A percentile compares a stretch with the other conserved stretches of the same genome.
Conservation (phyloP, 1,284 basidiomycete species). For the Ceratobasidium theobromae region DNA sequence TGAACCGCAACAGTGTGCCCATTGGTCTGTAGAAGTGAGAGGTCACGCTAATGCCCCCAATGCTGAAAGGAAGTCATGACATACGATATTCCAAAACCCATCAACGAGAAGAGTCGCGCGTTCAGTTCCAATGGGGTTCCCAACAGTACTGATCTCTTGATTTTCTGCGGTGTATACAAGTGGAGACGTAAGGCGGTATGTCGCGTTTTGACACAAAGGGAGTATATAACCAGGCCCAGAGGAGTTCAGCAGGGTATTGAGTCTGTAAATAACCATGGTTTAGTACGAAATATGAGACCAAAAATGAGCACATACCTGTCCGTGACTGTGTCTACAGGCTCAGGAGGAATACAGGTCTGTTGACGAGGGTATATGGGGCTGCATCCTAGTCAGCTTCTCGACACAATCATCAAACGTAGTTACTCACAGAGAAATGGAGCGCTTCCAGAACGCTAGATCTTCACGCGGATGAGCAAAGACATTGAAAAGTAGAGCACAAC, state of each 20-base stretch:
- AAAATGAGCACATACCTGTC: slow-evolving; percentile 21
- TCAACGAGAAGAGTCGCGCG: slow-evolving; percentile 46
- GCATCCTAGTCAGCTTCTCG: background rate
- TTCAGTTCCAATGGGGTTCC: slow-evolving; percentile 46
- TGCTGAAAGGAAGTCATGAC: background rate
- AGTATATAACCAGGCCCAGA: slow-evolving; percentile 46
- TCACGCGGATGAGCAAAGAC: slow-evolving; percentile 15
- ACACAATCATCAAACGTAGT: background rate
- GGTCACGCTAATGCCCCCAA: background rate
- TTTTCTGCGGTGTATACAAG: slow-evolving; percentile 50
- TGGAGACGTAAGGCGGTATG: slow-evolving; percentile 45
- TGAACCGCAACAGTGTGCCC: slow-evolving; percentile 39
- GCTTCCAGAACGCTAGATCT: slow-evolving; percentile 5
- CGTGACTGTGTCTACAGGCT: slow-evolving; percentile 34
- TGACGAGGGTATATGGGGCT: slow-evolving; percentile 11
- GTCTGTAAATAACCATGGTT: background rate
- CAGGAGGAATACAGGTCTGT: slow-evolving; percentile 28
- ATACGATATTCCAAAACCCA: slow-evolving; percentile 34
- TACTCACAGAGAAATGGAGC: slow-evolving; percentile 12
- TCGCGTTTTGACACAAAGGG: slow-evolving; percentile 47
- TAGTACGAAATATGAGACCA: background rate
- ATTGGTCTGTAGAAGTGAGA: background rate
- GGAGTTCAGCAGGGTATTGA: slow-evolving; percentile 22
- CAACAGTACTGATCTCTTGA: slow-evolving; percentile 49
- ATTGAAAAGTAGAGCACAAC: background rate